Evolutionary conservation across 2,329 filamentous ascomycete species (phyloP), one percentile per base, ranked within the genome.

Genomic region (Colletotrichum sansevieriae): DNA sequence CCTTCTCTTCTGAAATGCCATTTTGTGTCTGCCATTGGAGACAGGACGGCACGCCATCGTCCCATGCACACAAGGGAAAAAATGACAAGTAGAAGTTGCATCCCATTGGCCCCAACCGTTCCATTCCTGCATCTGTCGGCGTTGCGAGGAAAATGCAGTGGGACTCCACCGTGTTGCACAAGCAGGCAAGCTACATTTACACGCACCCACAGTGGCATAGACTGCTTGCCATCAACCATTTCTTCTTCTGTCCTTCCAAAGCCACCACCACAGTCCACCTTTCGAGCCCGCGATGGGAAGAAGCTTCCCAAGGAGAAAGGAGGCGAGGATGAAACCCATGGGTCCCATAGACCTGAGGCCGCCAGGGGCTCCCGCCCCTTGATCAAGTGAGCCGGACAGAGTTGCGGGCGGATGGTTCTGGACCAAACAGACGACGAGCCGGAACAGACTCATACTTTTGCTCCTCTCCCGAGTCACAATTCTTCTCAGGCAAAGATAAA

Each of bases 281-380:
- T 20, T 20, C 12, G 37, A 57, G 54, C 37, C 20, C 37, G 25
- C 20, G 54, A 43, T 37, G 12, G 7, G 0, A 5, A 39, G 18
- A 35, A 20, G 39, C 29, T 55, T 20, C 41, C n/a, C 44, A 37
- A 39, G 35, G 11, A 11, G 6, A n/a, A 1, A 22, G 25, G 41
- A 56, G 44, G 52, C 44, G 59, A 58, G 29, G 60, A 59, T 54
- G 60, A 68, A 68, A 65, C 54, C 20, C 54, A 39, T 37, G 52
- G 51, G 43, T 55, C 35, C 59, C 47, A 54, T 46, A 25, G 39
- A 57, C 59, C 59, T 63, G 59, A 63, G 25, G 59, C 43, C 43
- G 22, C 44, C 46, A 57, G 64, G 64, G 51, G 60, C 22, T 44
- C 44, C 60, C 54, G 44, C 33, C 60, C 64, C 47, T 20, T 35